Evolutionary conservation across 2,329 filamentous ascomycete species (phyloP).

Genomic region (Didymella keratinophila): DNA sequence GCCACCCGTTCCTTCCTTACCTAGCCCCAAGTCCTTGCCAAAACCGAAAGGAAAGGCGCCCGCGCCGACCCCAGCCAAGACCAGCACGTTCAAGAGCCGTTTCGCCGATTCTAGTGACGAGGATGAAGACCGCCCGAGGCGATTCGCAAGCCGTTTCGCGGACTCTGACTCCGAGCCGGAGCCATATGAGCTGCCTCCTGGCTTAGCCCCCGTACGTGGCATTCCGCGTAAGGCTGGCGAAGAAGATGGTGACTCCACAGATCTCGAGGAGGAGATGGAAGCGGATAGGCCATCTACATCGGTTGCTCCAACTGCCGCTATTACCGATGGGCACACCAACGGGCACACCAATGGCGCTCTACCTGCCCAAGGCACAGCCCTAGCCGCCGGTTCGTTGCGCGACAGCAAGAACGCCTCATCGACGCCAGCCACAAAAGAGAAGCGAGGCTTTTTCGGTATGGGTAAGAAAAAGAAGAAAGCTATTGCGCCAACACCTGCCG

Average conservation of each 20-base stretch:
- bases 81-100: conserved; percentile 54
- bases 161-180: conserved; percentile 65
- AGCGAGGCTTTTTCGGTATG: conserved; percentile 59
- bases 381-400: conserved; percentile 52
- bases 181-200: conserved; percentile 51
- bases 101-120: conserved; percentile 76
- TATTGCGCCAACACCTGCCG: conserved; percentile 35
- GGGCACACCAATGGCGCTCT: conserved; percentile 24
- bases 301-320: conserved; percentile 46
- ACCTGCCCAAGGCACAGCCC: conserved; percentile 37
- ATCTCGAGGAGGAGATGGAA: conserved; percentile 57
- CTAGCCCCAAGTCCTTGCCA: conserved; percentile 14
- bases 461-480: conserved; percentile 65
- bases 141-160: conserved; percentile 58
- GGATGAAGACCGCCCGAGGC: conserved; percentile 45
- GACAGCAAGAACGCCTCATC: conserved; percentile 49
- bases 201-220: conserved; percentile 63
- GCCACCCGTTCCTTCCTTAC: conserved; percentile 12
- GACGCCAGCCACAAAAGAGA: conserved; percentile 47
- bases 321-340: conserved; percentile 28
- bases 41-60: conserved; percentile 34
- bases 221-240: conserved; percentile 64
- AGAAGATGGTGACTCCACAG: conserved; percentile 66
- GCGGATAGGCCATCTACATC: conserved; percentile 51
- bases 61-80: conserved; percentile 21